phyloP scores from a whole-genome alignment of 2,329 filamentous ascomycete species.

The Triangularia verruculosa region DNA sequence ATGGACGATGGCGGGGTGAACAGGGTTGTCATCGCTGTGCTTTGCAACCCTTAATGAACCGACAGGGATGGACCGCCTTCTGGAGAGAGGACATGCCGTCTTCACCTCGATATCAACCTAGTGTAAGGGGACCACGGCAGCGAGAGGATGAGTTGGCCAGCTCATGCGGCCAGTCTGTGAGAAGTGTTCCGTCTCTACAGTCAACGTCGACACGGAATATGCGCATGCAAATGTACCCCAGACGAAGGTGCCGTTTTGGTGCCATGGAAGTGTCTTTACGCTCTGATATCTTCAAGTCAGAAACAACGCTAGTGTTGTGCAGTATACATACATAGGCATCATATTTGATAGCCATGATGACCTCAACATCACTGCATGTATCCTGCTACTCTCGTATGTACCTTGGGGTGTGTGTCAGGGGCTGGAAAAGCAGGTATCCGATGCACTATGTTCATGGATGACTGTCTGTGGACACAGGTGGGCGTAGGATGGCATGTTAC shows the following conservation, averaged over 20 bases:
- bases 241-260: background rate
- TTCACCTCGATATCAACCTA: no score
- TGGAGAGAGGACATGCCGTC: no score
- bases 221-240: background rate
- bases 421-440: constrained; percentile 19
- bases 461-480: no score
- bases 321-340: background rate
- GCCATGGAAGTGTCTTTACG: background rate
- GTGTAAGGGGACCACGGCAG: background rate
- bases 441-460: constrained; percentile 12
- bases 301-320: background rate
- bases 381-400: no score
- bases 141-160: constrained; percentile 5
- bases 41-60: constrained; percentile 2
- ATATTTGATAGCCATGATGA: background rate
- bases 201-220: background rate
- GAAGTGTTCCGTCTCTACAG: background rate
- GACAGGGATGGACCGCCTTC: background rate
- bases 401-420: constrained; percentile 12
- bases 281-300: background rate
- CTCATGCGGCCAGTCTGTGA: background rate
- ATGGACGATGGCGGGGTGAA: constrained; percentile 8
- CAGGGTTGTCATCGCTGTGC: background rate
- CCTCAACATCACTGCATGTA: no score
- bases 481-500: background rate